Evolutionary conservation across 495 filamentous ascomycete genomes (phyloP).

Genomic region (Penicilliopsis zonata): DNA sequence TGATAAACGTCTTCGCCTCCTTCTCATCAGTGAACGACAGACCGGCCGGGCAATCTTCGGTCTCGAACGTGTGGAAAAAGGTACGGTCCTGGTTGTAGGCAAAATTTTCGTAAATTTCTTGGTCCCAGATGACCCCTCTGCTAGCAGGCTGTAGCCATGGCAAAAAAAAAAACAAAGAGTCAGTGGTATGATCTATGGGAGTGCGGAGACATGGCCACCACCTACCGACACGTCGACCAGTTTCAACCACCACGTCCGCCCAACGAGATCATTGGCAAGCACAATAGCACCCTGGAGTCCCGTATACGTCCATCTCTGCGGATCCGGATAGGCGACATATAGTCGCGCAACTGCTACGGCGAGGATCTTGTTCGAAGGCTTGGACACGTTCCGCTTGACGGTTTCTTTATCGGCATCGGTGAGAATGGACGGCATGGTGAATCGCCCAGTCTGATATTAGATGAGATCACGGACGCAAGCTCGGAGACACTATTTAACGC

Average conservation of each 20-base stretch:
- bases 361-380: conserved; percentile 88
- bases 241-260: conserved; percentile 94
- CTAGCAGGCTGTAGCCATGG: conserved; percentile 46
- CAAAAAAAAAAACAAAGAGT: conserved; percentile 10
- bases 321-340: conserved; percentile 85
- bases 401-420: conserved; percentile 85
- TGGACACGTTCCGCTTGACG: conserved; percentile 83
- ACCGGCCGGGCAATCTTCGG: conserved; percentile 80
- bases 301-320: conserved; percentile 82
- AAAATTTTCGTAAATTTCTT: conserved; percentile 93
- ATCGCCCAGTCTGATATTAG: conserved; percentile 5
- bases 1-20: conserved; percentile 85
- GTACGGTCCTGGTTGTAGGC: conserved; percentile 89
- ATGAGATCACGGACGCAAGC: conserved; percentile 7
- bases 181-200: background rate
- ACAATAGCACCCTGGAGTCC: conserved; percentile 91
- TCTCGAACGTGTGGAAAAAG: conserved; percentile 95
- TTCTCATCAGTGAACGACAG: conserved; percentile 93
- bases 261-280: conserved; percentile 84
- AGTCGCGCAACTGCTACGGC: conserved; percentile 87
- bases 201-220: conserved; percentile 7
- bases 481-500: background rate
- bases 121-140: conserved; percentile 93
- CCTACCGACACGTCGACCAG: conserved; percentile 90
- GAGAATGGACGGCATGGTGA: conserved; percentile 75